A percentile compares a stretch with the other conserved stretches of the same genome.
phyloP scores from a whole-genome alignment of 2,329 filamentous ascomycete species.

The Cephalotrichum gorgonifer region DNA sequence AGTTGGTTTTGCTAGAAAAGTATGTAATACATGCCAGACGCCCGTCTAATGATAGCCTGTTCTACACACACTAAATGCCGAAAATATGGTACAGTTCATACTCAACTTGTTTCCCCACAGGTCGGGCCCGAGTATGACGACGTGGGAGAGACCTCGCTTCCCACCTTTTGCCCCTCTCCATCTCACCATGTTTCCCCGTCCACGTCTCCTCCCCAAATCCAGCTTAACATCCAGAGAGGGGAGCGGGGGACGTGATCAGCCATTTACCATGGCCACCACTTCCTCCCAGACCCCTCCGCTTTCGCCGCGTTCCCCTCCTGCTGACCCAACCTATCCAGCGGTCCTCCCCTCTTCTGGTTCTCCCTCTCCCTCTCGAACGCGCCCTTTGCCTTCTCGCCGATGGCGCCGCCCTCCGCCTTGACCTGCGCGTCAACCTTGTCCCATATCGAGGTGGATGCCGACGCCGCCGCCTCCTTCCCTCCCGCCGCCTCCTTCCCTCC shows the following conservation, averaged over 20 bases:
- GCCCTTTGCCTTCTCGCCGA: conserved; percentile 24
- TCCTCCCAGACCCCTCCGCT: conserved; percentile 29
- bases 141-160: no score
- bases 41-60: no score
- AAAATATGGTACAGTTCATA: no score
- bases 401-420: conserved; percentile 10
- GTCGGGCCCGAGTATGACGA: no score
- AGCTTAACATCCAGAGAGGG: not conserved
- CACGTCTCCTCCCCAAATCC: no score
- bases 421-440: conserved; percentile 10
- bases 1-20: no score
- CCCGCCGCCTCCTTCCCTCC: not conserved
- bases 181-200: conserved; percentile 3
- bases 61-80: no score
- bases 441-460: conserved; percentile 7
- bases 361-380: conserved; percentile 32
- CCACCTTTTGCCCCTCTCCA: not conserved
- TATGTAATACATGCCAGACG: no score
- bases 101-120: no score
- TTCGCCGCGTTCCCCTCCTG: conserved; percentile 16
- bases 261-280: conserved; percentile 31
- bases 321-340: conserved; percentile 37
- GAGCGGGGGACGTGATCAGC: no score
- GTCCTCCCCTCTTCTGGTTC: conserved; percentile 37
- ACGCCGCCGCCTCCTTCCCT: not conserved